phyloP scores from a whole-genome alignment of 805 yeast genomes.

The Ogataea glucozyma region DNA sequence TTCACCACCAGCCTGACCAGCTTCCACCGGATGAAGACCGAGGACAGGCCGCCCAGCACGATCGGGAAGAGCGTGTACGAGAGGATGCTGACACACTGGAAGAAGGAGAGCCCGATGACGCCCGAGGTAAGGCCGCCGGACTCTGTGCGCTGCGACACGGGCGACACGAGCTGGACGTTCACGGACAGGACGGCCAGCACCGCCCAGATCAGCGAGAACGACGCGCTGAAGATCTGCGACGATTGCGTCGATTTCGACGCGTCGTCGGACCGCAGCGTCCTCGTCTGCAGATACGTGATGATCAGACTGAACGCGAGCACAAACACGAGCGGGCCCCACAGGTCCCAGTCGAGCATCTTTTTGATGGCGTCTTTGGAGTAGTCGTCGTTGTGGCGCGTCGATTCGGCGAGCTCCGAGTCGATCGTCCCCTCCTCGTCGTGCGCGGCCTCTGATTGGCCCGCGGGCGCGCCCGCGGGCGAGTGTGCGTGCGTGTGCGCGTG shows the following conservation, averaged over 20 bases:
- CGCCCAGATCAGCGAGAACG: conserved; percentile 54
- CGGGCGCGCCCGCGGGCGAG: too few species aligned
- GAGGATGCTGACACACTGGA: conserved; percentile 56
- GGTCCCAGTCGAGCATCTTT: conserved; percentile 55
- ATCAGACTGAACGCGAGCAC: conserved; percentile 49
- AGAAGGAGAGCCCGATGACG: conserved; percentile 46
- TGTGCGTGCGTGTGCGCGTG: conserved; percentile 14
- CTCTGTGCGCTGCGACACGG: conserved; percentile 37
- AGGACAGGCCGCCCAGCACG: conserved; percentile 47
- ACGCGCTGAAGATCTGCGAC: conserved; percentile 53
- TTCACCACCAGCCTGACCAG: conserved; percentile 43
- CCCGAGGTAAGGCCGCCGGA: conserved; percentile 32
- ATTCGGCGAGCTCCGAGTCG: conserved; percentile 15
- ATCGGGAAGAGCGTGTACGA: conserved; percentile 60
- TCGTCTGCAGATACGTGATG: conserved; percentile 45
- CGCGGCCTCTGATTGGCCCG: too few species aligned
- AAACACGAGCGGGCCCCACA: conserved; percentile 62
- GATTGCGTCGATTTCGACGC: conserved; percentile 32
- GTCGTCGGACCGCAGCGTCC: conserved; percentile 29
- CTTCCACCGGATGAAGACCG: conserved; percentile 46
- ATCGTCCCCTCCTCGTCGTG: conserved; percentile 29
- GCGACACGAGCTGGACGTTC: conserved; percentile 57
- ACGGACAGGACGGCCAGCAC: conserved; percentile 49
- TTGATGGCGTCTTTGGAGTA: conserved; percentile 37
- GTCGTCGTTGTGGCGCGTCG: conserved; percentile 31